Percentiles rank a stretch among this genome's conserved stretches.
Conservation (phyloP, 345 rosid species). For the Arabis alpina region DNA sequence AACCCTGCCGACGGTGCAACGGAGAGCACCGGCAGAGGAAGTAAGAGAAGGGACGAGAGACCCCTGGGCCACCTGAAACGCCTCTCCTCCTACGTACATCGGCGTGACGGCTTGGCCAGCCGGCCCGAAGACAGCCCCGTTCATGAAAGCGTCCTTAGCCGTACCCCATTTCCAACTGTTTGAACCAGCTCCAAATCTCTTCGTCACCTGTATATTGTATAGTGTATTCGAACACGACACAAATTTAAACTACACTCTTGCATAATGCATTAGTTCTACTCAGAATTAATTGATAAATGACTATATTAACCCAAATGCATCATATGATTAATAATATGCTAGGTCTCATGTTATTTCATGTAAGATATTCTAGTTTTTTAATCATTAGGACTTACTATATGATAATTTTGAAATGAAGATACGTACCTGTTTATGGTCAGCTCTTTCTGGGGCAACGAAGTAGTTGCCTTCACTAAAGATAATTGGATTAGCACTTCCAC, state of each 20-base stretch:
- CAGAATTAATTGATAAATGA: background rate
- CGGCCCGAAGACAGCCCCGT: conserved; percentile 77
- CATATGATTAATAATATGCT: background rate
- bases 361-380: background rate
- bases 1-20: conserved; percentile 46
- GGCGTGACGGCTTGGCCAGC: conserved; percentile 68
- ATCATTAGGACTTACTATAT: background rate
- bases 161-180: conserved; percentile 80
- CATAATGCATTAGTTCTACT: background rate
- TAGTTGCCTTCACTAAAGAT: conserved; percentile 85
- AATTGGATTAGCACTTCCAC: conserved; percentile 87
- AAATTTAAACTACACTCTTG: background rate
- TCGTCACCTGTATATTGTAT: conserved; percentile 61
- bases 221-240: background rate
- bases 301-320: background rate
- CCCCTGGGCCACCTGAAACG: conserved; percentile 57
- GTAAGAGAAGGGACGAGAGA: conserved; percentile 63
- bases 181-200: conserved; percentile 49
- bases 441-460: conserved; percentile 54
- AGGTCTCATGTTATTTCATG: background rate
- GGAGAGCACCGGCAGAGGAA: conserved; percentile 68
- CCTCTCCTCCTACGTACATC: conserved; percentile 49
- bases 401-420: background rate
- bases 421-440: conserved; percentile 54
- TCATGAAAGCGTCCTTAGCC: conserved; percentile 60